Evolutionary conservation across 495 filamentous ascomycete species (phyloP), one percentile per base, ranked within the genome.

Genomic region (Annulohypoxylon stygium): DNA sequence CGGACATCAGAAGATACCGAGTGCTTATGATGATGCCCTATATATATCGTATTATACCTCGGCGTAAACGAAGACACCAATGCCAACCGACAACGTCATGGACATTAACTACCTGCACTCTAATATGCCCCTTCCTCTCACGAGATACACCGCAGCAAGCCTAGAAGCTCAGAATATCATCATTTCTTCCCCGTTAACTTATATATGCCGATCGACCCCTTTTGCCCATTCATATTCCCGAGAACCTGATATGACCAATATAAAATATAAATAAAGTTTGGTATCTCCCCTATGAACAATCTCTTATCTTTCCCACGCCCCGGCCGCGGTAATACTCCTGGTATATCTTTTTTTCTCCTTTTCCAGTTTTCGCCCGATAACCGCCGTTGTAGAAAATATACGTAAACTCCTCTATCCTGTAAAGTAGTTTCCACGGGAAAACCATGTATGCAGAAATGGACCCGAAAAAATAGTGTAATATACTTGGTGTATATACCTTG

Each of bases 271-370:
- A 41, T 37, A 39, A 33, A 33, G 18, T 9, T 20, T 65, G 68
- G 68, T 71, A 71, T 65, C 61, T 41, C 61, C 43, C 45, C 68
- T 12, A 61, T 47, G 10, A 59, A 50, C 43, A 43, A 47, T 45
- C 37, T 45, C 43, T 64, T 65, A 33, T 18, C 41, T 45, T 16
- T 36, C 11, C 41, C 36, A 26, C 33, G 34, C n/a, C 25, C 34
- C 6, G 3, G 34, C 39, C 39, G 11, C 14, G 33, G 18, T 10
- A 30, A 4, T 51, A 20, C 39, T 26, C 45, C 43, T 34, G 41
- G 9, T 57, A 11, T 30, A 23, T 65, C 26, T 50, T 58, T 58
- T 67, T 48, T 39, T 39, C 30, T 50, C 54, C 16, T 59, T 65
- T 51, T 50, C 61, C 45, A n/a, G 20, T 65, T 55, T 57, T 47